These are phyloP conservation scores for Citrus australasica DNA, from an alignment of 345 rosid species.

Conservation along the genomic window DNA sequence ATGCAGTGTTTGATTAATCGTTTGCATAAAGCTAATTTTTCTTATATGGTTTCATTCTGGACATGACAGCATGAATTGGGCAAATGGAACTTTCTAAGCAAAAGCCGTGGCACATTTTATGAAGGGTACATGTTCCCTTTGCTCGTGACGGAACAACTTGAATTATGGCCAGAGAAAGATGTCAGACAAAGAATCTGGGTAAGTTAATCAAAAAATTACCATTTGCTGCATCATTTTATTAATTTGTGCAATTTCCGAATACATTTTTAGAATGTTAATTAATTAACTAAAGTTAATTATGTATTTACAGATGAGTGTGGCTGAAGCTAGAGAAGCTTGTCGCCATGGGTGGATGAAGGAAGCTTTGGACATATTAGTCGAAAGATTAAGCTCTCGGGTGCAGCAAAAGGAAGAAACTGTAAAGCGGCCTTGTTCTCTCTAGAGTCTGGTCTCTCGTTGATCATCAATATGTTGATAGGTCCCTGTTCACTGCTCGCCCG, in stretches of 20 bases:
- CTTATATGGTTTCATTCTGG: background rate
- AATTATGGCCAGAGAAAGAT: slow-evolving; percentile 76
- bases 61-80: slow-evolving; percentile 60
- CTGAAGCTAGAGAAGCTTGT: slow-evolving; percentile 74
- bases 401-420: slow-evolving; percentile 19
- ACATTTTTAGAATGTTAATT: too few species aligned
- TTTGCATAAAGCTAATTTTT: background rate
- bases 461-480: background rate
- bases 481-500: background rate
- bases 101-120: slow-evolving; percentile 64
- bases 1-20: background rate
- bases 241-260: too few species aligned
- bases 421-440: background rate
- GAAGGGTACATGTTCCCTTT: slow-evolving; percentile 95
- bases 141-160: slow-evolving; percentile 69
- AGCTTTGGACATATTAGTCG: slow-evolving; percentile 63
- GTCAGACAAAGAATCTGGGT: slow-evolving; percentile 74
- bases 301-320: slow-evolving; percentile 46
- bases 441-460: background rate
- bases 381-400: slow-evolving; percentile 29
- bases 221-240: background rate
- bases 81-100: slow-evolving; percentile 78
- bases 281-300: too few species aligned
- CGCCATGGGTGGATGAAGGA: slow-evolving; percentile 96
- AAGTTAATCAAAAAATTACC: background rate